Percentiles rank a stretch among this genome's conserved stretches.
Evolutionary conservation across 192 early-diverging fungal species (phyloP).

Genomic region (Radiomyces spectabilis): DNA sequence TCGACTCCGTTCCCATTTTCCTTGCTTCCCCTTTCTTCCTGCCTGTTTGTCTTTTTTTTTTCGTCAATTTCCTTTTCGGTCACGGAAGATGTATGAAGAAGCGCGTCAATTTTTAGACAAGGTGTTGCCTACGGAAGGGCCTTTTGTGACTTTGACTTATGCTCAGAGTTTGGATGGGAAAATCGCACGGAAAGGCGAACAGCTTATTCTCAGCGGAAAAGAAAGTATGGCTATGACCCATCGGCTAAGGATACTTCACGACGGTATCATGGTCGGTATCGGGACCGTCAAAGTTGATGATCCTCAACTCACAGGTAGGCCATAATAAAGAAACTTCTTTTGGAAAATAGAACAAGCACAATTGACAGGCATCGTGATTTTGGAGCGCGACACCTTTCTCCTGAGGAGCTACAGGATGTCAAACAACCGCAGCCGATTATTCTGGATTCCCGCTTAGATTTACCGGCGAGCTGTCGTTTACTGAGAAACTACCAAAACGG

Average conservation of each 20-base stretch:
- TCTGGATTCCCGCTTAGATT: slow-evolving; percentile 64
- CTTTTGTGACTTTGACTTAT: slow-evolving; percentile 76
- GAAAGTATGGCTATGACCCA: slow-evolving; percentile 81
- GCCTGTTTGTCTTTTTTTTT: too few relatives aligned
- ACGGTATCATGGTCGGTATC: slow-evolving; percentile 83
- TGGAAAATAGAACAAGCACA: neutral
- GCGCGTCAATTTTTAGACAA: too few relatives aligned
- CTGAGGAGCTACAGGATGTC: neutral
- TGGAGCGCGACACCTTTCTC: slow-evolving; percentile 8
- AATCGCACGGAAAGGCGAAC: slow-evolving; percentile 51
- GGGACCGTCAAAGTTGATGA: slow-evolving; percentile 76
- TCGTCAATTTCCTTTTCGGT: too few relatives aligned
- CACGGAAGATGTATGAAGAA: too few relatives aligned
- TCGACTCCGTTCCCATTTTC: too few relatives aligned
- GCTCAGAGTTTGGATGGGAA: slow-evolving; percentile 87
- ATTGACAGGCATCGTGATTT: neutral
- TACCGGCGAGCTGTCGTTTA: slow-evolving; percentile 50
- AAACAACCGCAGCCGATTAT: slow-evolving; percentile 71
- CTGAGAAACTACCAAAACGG: slow-evolving; percentile 22
- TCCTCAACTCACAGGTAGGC: slow-evolving; percentile 55
- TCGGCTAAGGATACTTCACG: slow-evolving; percentile 60
- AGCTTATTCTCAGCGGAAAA: slow-evolving; percentile 61
- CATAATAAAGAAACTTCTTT: neutral
- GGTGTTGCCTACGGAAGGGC: slow-evolving; percentile 1
- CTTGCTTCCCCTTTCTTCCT: too few relatives aligned